phyloP scores from a whole-genome alignment of 2,329 filamentous ascomycete genomes.

The Aureobasidium zeae region DNA sequence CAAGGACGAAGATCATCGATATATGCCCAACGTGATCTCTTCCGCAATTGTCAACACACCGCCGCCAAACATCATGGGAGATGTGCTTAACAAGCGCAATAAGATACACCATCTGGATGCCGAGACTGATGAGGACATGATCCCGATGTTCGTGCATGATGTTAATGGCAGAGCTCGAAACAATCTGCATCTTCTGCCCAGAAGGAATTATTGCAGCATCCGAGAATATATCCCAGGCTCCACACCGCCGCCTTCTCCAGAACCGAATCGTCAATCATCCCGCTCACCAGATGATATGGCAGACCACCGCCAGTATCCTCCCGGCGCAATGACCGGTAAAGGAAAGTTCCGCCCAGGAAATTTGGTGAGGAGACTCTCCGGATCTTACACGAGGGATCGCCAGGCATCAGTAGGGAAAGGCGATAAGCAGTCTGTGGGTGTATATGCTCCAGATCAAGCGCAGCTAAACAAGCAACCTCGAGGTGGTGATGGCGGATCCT shows the following conservation, averaged over 20 bases:
- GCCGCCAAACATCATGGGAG: conserved; percentile 76
- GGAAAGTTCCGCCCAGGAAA: conserved; percentile 31
- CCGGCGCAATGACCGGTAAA: conserved; percentile 26
- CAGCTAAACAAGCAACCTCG: not conserved
- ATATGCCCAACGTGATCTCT: conserved; percentile 93
- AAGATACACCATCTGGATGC: conserved; percentile 56
- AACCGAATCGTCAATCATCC: conserved; percentile 21
- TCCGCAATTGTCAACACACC: conserved; percentile 92
- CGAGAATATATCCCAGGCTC: conserved; percentile 69
- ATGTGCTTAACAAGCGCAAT: conserved; percentile 88
- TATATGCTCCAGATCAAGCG: not conserved
- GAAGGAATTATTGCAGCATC: conserved; percentile 94
- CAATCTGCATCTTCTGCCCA: conserved; percentile 79
- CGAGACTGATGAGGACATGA: conserved; percentile 89
- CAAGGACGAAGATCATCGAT: conserved; percentile 87
- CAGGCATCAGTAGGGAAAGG: conserved; percentile 16
- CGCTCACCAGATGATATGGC: not conserved
- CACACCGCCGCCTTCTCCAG: conserved; percentile 63
- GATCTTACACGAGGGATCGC: conserved; percentile 22
- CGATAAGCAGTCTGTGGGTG: conserved; percentile 15
- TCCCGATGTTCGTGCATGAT: conserved; percentile 81
- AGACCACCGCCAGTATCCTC: conserved; percentile 22
- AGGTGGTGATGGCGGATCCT: conserved; percentile 1
- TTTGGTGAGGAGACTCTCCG: conserved; percentile 35
- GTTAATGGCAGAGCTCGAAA: conserved; percentile 84